A percentile compares a stretch with the other conserved stretches of the same genome.
phyloP scores from a whole-genome alignment of 331 rosid genomes.

The Arachis monticola region DNA sequence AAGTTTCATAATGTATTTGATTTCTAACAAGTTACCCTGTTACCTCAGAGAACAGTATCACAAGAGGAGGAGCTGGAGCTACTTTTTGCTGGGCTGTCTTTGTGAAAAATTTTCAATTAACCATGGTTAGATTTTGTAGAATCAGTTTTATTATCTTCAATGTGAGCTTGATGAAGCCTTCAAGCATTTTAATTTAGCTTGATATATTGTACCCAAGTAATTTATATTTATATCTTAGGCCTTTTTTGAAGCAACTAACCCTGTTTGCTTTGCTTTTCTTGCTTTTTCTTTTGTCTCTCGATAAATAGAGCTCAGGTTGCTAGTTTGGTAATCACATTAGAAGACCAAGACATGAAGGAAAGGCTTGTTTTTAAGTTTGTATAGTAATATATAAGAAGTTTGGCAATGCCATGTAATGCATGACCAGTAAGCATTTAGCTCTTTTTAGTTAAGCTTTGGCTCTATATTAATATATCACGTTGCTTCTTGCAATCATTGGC shows the following conservation, averaged over 20 bases:
- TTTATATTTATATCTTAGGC: neutral
- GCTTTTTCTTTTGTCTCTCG: too few species aligned
- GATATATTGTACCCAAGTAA: slow-evolving; percentile 1
- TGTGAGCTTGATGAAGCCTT: slow-evolving; percentile 22
- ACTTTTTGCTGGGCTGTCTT: slow-evolving; percentile 81
- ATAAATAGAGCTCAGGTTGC: too few species aligned
- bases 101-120: slow-evolving; percentile 49
- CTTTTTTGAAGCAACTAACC: neutral
- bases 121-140: slow-evolving; percentile 42
- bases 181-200: slow-evolving; percentile 13
- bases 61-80: slow-evolving; percentile 81
- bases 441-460: slow-evolving; percentile 3
- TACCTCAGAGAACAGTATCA: slow-evolving; percentile 68
- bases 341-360: too few species aligned
- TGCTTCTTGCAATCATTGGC: slow-evolving; percentile 9
- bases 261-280: too few species aligned
- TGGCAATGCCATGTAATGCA: too few species aligned
- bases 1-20: slow-evolving; percentile 5
- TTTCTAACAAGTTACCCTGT: slow-evolving; percentile 22
- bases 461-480: neutral
- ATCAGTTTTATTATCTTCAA: slow-evolving; percentile 10
- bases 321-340: too few species aligned
- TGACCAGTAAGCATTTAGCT: neutral
- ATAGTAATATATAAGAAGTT: neutral
- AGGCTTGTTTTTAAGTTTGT: neutral